Evolutionary conservation across 805 yeast genomes (phyloP).

Genomic region (Yarrowia bubula): DNA sequence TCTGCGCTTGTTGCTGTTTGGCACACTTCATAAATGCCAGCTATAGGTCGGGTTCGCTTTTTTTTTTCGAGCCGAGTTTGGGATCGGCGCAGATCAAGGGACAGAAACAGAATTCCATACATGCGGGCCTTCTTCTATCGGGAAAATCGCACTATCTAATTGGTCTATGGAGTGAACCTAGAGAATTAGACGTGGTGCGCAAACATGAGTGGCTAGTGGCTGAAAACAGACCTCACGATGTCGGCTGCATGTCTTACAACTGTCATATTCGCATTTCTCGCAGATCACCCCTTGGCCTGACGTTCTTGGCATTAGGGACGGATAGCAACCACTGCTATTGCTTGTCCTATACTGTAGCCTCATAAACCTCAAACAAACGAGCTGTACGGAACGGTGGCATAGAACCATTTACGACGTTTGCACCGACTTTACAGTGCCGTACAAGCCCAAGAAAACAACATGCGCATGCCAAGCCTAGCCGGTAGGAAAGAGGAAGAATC

Average conservation of each 20-base stretch:
- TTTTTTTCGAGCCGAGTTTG: background rate
- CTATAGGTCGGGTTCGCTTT: too few relatives aligned
- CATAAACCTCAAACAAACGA: too few relatives aligned
- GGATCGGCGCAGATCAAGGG: slow-evolving; percentile 11
- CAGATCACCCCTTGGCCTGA: background rate
- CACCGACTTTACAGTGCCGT: background rate
- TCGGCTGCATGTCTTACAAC: background rate
- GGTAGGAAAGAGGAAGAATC: background rate
- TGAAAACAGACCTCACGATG: background rate
- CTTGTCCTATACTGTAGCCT: too few relatives aligned
- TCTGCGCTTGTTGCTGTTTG: too few relatives aligned
- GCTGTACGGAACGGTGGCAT: background rate
- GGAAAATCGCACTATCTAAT: background rate
- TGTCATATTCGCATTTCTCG: background rate
- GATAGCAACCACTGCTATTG: too few relatives aligned
- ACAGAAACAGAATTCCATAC: slow-evolving; percentile 7
- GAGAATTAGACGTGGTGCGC: background rate
- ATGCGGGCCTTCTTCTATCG: slow-evolving; percentile 2
- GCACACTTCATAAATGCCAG: too few relatives aligned
- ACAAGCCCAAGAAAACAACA: background rate
- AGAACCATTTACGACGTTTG: background rate
- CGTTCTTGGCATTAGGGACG: background rate
- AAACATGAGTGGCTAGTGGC: too few relatives aligned
- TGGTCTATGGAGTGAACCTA: background rate
- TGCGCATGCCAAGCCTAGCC: slow-evolving; percentile 19